phyloP scores from a whole-genome alignment of 345 rosid species.

The Raphanus raphanistrum region DNA sequence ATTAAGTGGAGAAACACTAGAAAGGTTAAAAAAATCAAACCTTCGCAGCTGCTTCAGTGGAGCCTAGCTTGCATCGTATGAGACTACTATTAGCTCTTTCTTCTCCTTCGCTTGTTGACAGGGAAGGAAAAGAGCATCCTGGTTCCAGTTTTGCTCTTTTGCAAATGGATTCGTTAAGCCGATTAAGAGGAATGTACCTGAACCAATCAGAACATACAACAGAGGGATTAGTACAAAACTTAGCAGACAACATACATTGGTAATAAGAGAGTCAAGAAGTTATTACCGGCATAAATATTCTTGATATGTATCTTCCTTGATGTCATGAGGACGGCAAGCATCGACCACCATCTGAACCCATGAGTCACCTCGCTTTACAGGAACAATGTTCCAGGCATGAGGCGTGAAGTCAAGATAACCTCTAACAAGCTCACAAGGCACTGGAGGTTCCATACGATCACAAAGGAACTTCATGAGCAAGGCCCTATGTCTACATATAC shows the following conservation, averaged over 20 bases:
- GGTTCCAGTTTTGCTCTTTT: conserved; percentile 41
- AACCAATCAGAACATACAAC: conserved; percentile 31
- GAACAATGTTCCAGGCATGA: conserved; percentile 91
- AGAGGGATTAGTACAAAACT: not conserved
- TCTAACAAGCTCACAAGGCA: conserved; percentile 97
- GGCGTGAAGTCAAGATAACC: conserved; percentile 92
- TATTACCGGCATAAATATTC: conserved; percentile 75
- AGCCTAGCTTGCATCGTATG: conserved; percentile 63
- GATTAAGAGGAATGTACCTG: conserved; percentile 85
- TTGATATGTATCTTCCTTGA: conserved; percentile 81
- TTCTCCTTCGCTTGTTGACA: conserved; percentile 53
- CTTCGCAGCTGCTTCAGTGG: conserved; percentile 78
- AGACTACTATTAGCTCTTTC: conserved; percentile 61
- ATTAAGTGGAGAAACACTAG: not conserved
- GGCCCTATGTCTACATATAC: conserved; percentile 93
- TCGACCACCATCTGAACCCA: conserved; percentile 87
- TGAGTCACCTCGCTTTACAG: conserved; percentile 58
- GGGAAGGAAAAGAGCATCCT: conserved; percentile 60
- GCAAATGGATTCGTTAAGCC: conserved; percentile 43
- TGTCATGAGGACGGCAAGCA: conserved; percentile 87
- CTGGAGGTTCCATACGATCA: conserved; percentile 90
- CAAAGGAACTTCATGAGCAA: conserved; percentile 95
- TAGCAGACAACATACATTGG: not conserved
- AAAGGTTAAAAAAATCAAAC: conserved; percentile 37
- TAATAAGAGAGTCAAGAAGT: not conserved